Evolutionary conservation across 2,329 filamentous ascomycete genomes (phyloP).

Genomic region (Aotearoamyces nothofagi): DNA sequence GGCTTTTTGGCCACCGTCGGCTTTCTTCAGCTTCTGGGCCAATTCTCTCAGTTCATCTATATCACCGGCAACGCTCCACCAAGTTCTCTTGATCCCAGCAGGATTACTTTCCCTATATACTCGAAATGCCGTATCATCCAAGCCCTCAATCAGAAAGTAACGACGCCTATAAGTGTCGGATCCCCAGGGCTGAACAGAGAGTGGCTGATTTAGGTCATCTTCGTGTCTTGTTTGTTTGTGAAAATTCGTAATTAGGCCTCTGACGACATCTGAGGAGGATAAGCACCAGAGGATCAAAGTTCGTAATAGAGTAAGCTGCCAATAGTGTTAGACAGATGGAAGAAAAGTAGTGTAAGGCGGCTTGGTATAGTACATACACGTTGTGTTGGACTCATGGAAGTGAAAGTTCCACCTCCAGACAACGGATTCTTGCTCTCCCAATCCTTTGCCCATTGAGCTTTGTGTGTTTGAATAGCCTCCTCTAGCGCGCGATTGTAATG

Average conservation of each 20-base stretch:
- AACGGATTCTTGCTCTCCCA: constrained; percentile 81
- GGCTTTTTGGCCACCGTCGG: constrained; percentile 70
- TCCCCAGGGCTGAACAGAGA: constrained; percentile 85
- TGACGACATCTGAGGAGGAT: constrained; percentile 72
- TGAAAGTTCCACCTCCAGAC: constrained; percentile 65
- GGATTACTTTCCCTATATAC: constrained; percentile 90
- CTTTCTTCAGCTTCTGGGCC: constrained; percentile 58
- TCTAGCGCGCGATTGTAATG: constrained; percentile 90
- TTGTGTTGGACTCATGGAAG: constrained; percentile 66
- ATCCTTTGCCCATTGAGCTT: constrained; percentile 70
- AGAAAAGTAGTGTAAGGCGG: constrained; percentile 1
- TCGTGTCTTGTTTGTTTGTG: constrained; percentile 81
- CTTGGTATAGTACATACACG: too few relatives aligned
- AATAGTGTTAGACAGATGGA: constrained; percentile 4
- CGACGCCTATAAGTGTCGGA: constrained; percentile 78
- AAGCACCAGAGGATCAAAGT: constrained; percentile 80
- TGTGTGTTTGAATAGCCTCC: constrained; percentile 76
- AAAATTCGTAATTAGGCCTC: constrained; percentile 65
- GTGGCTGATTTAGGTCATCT: constrained; percentile 64
- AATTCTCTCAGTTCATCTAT: constrained; percentile 74
- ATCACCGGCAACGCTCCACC: constrained; percentile 83
- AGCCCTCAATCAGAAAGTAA: constrained; percentile 87
- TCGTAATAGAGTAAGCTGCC: constrained; percentile 66
- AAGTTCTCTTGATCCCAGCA: constrained; percentile 58
- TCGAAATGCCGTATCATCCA: constrained; percentile 86